Evolutionary conservation across 2,329 filamentous ascomycete species (phyloP).

Genomic region (Tolypocladium inflatum): DNA sequence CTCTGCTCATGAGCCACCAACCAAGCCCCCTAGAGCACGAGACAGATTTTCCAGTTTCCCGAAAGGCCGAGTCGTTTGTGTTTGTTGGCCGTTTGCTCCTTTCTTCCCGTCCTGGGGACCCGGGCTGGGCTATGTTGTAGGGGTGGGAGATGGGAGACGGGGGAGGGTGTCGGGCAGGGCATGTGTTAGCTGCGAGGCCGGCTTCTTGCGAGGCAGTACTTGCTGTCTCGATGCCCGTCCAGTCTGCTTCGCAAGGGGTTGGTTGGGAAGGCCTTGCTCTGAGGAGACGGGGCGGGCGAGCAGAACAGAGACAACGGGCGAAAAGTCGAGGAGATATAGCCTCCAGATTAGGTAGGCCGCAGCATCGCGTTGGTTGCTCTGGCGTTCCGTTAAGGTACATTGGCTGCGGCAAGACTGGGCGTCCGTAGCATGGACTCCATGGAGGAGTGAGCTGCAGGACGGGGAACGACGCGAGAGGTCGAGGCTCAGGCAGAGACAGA

Average conservation of each 20-base stretch:
- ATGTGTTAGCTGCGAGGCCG: not conserved
- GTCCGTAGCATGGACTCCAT: not conserved
- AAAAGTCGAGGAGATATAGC: constrained; percentile 14
- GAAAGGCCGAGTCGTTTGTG: constrained; percentile 4
- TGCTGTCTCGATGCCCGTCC: not conserved
- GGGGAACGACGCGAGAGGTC: not conserved
- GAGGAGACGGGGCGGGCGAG: not conserved
- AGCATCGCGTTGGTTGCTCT: constrained; percentile 5
- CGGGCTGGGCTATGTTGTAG: constrained; percentile 2
- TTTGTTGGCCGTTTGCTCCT: constrained; percentile 8
- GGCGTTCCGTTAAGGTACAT: constrained; percentile 17
- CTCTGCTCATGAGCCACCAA: constrained; percentile 1
- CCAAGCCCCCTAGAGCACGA: constrained; percentile 3
- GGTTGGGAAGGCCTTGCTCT: not conserved
- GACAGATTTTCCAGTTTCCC: constrained; percentile 6
- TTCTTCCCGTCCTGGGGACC: constrained; percentile 3
- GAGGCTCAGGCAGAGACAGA: not conserved
- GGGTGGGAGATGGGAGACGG: not conserved
- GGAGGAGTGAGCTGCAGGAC: not conserved
- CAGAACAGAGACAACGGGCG: constrained; percentile 1
- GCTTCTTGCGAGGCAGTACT: not conserved
- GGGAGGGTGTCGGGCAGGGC: not conserved
- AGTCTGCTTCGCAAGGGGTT: not conserved
- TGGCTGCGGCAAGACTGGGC: constrained; percentile 3
- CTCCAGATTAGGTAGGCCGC: constrained; percentile 15